Conservation (phyloP, 768 basidiomycete genomes). For the Hypholoma sublateritium region DNA sequence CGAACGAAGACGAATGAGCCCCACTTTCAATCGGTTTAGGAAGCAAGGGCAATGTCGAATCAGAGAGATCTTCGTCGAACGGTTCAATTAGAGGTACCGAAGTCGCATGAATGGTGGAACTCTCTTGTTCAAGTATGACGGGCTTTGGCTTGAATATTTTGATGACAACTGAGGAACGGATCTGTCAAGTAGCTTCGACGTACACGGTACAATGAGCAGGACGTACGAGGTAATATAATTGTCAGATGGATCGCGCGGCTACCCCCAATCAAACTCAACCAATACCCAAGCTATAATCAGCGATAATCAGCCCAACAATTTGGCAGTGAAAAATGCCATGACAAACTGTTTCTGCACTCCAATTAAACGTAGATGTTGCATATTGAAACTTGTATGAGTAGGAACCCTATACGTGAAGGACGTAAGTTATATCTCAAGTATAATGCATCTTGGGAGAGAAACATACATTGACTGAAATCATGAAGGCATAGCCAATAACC, state of each 20-base stretch:
- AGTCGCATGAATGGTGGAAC: constrained; percentile 12
- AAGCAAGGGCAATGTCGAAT: constrained; percentile 19
- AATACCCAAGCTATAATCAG: constrained; percentile 61
- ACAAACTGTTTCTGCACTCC: constrained; percentile 60
- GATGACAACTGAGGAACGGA: constrained; percentile 43
- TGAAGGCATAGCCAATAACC: constrained; percentile 48
- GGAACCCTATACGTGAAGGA: constrained; percentile 42
- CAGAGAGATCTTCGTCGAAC: too few relatives aligned
- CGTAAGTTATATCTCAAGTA: not conserved
- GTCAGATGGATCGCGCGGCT: constrained; percentile 54
- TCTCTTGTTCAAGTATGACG: not conserved
- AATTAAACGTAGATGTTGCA: constrained; percentile 53
- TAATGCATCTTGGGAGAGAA: not conserved
- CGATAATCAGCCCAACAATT: not conserved
- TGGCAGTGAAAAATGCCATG: not conserved
- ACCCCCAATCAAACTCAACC: constrained; percentile 51
- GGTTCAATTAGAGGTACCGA: too few relatives aligned
- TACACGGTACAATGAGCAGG: too few relatives aligned
- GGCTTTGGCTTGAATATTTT: constrained; percentile 48
- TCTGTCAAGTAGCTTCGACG: not conserved
- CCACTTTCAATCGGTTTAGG: not conserved
- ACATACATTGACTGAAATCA: constrained; percentile 44
- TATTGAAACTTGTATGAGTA: constrained; percentile 60
- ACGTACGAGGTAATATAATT: constrained; percentile 56
- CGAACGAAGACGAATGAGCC: constrained; percentile 45